Evolutionary conservation across 2,329 filamentous ascomycete genomes (phyloP), one percentile per base, ranked within the genome.

Genomic region (Aureobasidium sp.): DNA sequence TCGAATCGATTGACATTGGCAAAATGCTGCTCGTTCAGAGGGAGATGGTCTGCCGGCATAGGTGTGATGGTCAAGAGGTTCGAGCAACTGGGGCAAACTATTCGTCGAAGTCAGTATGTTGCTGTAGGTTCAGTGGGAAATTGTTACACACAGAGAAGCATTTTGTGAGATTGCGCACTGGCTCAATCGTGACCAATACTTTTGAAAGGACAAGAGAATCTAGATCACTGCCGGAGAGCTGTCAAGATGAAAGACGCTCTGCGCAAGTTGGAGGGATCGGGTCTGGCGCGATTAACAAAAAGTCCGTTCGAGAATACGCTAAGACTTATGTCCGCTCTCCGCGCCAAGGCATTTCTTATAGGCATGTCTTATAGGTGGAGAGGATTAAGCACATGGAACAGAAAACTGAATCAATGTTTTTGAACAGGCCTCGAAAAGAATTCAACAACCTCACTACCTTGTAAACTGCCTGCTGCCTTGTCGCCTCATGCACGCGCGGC

Each of bases 71-170:
- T 90, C 71, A 94, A 85, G 75, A 91, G 86, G 79, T 93, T 94
- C 75, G 86, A 86, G 81, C 90, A 94, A 73, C 85, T 84, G 55
- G 90, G 90, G 75, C 90, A 94, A 83, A 93, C 88, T 89, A 68
- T 37, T 16, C 8, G 7, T 29, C 2, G 16, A 37, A 37, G 41
- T 58, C 34, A 44, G 62, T 53, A 59, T 42, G 37, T 29, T 45
- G 41, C 42, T 39, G 11, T 7, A n/a, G 5, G 11, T 5, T 27
- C 14, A 30, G 13, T 34, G 21, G 9, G 21, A n/a, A 30, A 27
- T 34, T 10, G 59, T 48, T 13, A 6, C 74, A 69, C 81, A 89
- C 86, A 89, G 74, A 89, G 84, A 67, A 89, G 74, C 86, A 89
- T 89, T 53, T 67, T 69, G 63, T 21, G n/a, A 39, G 21, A 8